Evolutionary conservation across 75 land plant genomes (phyloP).

Genomic region (Cunninghamia lanceolata): DNA sequence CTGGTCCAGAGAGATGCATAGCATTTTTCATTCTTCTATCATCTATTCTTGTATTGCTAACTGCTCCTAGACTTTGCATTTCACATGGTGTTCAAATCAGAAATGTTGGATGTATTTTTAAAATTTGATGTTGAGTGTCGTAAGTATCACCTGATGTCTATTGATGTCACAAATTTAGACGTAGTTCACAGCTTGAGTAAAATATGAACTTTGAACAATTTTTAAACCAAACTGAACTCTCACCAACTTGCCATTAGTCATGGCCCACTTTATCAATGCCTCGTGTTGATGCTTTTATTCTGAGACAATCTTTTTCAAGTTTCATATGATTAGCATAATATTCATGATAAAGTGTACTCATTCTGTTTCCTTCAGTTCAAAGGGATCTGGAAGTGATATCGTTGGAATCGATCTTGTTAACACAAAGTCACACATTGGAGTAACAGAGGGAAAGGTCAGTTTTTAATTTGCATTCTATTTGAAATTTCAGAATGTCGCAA

Average conservation of each 20-base stretch:
- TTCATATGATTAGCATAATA: neutral
- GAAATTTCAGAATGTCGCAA: neutral
- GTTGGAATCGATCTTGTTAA: conserved; percentile 63
- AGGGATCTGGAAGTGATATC: conserved; percentile 51
- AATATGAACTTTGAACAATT: neutral
- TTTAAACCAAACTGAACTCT: neutral
- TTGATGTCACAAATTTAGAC: no score
- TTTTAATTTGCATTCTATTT: neutral
- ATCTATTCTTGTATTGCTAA: no score
- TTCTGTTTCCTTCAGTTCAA: conserved; percentile 35
- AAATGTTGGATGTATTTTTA: no score
- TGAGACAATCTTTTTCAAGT: neutral
- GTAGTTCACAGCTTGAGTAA: no score
- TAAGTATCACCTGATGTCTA: no score
- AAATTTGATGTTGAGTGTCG: no score
- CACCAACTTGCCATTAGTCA: neutral
- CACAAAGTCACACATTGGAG: conserved; percentile 47
- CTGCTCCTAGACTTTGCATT: no score
- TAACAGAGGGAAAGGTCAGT: conserved; percentile 68
- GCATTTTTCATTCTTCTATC: no score
- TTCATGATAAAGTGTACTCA: neutral
- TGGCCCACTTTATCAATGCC: neutral
- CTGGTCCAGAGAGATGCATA: no score
- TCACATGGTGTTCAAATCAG: no score
- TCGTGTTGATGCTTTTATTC: neutral